phyloP scores from a whole-genome alignment of 176 grass and related monocot genomes.

The Themeda triandra region DNA sequence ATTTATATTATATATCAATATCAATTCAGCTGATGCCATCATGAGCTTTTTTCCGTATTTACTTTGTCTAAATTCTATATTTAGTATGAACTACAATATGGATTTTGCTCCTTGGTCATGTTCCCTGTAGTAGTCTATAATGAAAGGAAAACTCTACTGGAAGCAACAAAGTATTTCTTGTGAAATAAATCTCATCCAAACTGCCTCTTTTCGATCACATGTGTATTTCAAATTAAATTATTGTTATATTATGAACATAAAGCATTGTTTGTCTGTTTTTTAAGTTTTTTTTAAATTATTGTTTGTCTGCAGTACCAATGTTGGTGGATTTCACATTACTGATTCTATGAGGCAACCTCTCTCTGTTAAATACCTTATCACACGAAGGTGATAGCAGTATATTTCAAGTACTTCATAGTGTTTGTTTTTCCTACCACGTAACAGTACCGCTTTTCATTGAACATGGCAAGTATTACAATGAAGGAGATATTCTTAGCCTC shows the following conservation, averaged over 20 bases:
- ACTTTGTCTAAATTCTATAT: too few relatives aligned
- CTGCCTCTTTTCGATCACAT: slow-evolving; percentile 16
- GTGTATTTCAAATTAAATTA: slow-evolving; percentile 20
- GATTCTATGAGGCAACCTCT: slow-evolving; percentile 95
- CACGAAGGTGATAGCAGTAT: slow-evolving; percentile 35
- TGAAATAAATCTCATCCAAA: neutral
- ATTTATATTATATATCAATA: too few relatives aligned
- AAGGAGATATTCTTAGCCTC: too few relatives aligned
- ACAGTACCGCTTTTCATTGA: slow-evolving; percentile 22
- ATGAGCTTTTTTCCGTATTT: too few relatives aligned
- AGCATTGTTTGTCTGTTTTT: slow-evolving; percentile 28
- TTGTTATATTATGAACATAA: neutral
- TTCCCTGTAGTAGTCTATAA: neutral
- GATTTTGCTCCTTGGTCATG: slow-evolving; percentile 2
- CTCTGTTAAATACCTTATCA: slow-evolving; percentile 84
- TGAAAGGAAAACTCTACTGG: neutral
- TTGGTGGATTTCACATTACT: slow-evolving; percentile 89
- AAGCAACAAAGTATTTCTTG: neutral
- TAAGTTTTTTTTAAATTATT: slow-evolving; percentile 71
- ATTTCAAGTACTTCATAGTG: slow-evolving; percentile 13
- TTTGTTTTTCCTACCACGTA: slow-evolving; percentile 15
- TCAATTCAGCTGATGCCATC: too few relatives aligned
- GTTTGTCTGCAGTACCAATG: slow-evolving; percentile 75
- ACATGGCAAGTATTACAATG: slow-evolving; percentile 65
- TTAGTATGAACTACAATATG: neutral